Base-by-base conservation (phyloP, 1,284 basidiomycete species). In the Peniophora sp. region DNA sequence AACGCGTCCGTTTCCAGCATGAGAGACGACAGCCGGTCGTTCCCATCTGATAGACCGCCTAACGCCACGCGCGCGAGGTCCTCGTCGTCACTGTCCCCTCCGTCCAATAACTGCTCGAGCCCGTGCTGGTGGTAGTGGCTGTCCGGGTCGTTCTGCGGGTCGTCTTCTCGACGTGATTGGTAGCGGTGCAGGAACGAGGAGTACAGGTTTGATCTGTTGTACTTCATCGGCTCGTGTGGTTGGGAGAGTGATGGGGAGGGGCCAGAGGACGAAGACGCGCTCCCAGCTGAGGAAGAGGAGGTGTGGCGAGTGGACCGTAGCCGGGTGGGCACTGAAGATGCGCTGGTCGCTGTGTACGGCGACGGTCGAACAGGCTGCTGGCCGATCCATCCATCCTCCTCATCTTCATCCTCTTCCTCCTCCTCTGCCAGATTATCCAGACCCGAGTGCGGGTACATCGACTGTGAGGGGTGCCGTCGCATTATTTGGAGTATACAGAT, bases 71-170 rank as follows among this genome's bases (percentile, higher is more conserved):
- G 74, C 51, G 64, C 66, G 44, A 72, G 60, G 47, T 84, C 82
- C 56, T 88, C 86, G 55, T 92, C 88, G 48, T 86, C 85, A 57
- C 83, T 88, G 54, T 89, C 87, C 2, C 79, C 85, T 17, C 75
- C 79, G 58, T 89, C 86, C 41, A 78, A 72, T 12, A 88, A 73
- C 57, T 85, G 81, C 1, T 83, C 85, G 9, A 85, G 68, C 11
- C 85, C 85, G 44, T 78, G 74, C 58, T 86, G 81, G 64, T 85
- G 85, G 63, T 84, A 87, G 59, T 86, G 82, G 55, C 74, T 81
- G 61, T 88, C 85, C 20, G 83, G 82, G 61, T 88, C 86, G 60
- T 80, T 79, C 51, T 82, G 76, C 24, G 79, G 76, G 63, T 88
- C 83, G 55, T 83, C 82, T 48, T 77, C 73, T 22, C 75, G 69